phyloP scores from a whole-genome alignment of 1,139 yeast species.

The Yamadazyma kanchanaburiensis region DNA sequence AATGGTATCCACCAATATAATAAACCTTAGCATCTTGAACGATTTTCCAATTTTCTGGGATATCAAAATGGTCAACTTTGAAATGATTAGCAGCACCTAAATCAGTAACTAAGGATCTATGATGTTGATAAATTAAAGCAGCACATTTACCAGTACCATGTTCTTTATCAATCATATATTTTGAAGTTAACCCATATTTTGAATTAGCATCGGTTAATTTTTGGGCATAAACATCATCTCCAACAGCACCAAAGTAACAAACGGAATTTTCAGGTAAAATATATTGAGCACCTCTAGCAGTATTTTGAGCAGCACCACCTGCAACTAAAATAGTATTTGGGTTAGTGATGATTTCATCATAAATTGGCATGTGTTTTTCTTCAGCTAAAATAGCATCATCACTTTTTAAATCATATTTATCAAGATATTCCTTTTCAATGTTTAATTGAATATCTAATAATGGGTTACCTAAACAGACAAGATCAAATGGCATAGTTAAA shows the following conservation, averaged over 20 bases:
- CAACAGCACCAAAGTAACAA: constrained; percentile 94
- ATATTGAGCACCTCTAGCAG: constrained; percentile 98
- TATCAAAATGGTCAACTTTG: constrained; percentile 81
- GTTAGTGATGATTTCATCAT: constrained; percentile 65
- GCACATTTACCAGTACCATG: constrained; percentile 97
- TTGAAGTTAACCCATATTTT: constrained; percentile 82
- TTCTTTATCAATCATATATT: constrained; percentile 74
- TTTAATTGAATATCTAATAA: constrained; percentile 86
- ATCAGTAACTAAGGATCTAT: constrained; percentile 94
- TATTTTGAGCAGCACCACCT: constrained; percentile 99
- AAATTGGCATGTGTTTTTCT: constrained; percentile 83
- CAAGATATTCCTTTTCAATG: constrained; percentile 64
- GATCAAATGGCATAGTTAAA: constrained; percentile 36
- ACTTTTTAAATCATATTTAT: constrained; percentile 79
- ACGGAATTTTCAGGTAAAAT: constrained; percentile 79
- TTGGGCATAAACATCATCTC: constrained; percentile 85
- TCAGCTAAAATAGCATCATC: constrained; percentile 95
- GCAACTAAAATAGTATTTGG: constrained; percentile 74
- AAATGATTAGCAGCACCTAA: constrained; percentile 98
- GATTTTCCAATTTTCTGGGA: constrained; percentile 85
- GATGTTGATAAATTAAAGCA: constrained; percentile 81
- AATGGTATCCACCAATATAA: constrained; percentile 97
- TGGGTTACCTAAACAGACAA: constrained; percentile 58
- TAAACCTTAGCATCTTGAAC: constrained; percentile 79
- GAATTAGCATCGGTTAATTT: constrained; percentile 79